Base-by-base conservation (phyloP, 352 stramenopile species). In the Pythium aquatile region DNA sequence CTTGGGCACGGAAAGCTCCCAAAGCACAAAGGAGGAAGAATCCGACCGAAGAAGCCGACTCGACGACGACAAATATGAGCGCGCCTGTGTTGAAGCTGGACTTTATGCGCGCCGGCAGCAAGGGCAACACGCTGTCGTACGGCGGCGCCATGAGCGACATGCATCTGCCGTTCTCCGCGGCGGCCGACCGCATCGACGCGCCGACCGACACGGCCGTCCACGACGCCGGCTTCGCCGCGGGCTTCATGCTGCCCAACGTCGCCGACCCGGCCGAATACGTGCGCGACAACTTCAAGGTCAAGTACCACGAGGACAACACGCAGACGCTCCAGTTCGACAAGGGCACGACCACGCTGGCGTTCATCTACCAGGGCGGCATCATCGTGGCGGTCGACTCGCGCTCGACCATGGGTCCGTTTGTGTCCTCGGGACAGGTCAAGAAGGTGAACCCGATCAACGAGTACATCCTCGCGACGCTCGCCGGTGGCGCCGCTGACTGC, bases 391-490 rank as follows among this genome's bases (percentile, higher is more conserved):
- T 99, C 37, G 98, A 99, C 83, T 99, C 97, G 60, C 92, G 98
- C 65, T 98, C 97, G 37, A 99, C 98, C 32, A 98, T 99, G 92
- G 98, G 98, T 9, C 83, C 95, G 35, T 99, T 99, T 91, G 98
- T 99, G 51, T 94, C 97, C 9, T 99, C 97, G 30, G 91, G 97
- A 28, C 97, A 98, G 40, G 97, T 99, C 30, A 98, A 99, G 75
- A 99, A 99, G 82, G 88, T 99, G 17, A 99, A 99, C 81, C 93
- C 98, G 79, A 99, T 99, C 81, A 99, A 99, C 82, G 97, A 98
- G 28, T 99, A 99, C 74, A 96, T 99, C 44, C 81, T 99, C 1
- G 98, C 97, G 44, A 99, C 98, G 48, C 98, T 99, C 79, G 98
- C 98, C 17, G 98, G 98, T 26, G 97, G 97, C 58, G 98, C 98